Evolutionary conservation across 208 protist genomes (phyloP).

Genomic region (Acanthamoeba triangularis): DNA sequence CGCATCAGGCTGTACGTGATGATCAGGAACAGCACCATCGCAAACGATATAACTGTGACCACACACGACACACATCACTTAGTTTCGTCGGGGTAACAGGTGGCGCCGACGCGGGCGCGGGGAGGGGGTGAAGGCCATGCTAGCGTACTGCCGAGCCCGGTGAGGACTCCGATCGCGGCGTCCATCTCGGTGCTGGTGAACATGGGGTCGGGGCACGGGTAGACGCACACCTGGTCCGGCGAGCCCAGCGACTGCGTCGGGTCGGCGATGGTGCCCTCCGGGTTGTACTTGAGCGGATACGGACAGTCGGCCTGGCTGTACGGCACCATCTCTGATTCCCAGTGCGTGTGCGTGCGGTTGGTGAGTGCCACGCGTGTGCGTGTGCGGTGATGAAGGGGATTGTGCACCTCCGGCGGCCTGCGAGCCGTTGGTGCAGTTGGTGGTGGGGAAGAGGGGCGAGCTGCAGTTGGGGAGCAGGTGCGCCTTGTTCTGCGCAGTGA

Average conservation of each 20-base stretch:
- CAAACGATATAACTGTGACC: not conserved
- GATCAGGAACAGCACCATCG: slow-evolving; percentile 49
- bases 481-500: not conserved
- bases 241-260: not conserved
- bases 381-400: not conserved
- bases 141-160: not conserved
- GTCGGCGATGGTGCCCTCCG: slow-evolving; percentile 7
- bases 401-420: not conserved
- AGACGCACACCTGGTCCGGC: slow-evolving; percentile 3
- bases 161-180: not conserved
- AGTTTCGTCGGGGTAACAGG: not conserved
- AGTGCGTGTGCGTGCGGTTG: not conserved
- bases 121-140: not conserved
- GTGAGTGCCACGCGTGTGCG: not conserved
- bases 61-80: not conserved
- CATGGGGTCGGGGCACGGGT: slow-evolving; percentile 45
- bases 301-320: slow-evolving; percentile 75
- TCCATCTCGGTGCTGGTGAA: not conserved
- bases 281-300: slow-evolving; percentile 64
- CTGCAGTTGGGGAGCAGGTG: slow-evolving; percentile 16
- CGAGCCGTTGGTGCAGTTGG: not conserved
- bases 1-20: slow-evolving; percentile 57
- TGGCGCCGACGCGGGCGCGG: not conserved
- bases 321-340: not conserved
- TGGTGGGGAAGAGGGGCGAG: not conserved